A percentile compares a stretch with the other conserved stretches of the same genome.
phyloP scores from a whole-genome alignment of 1,284 basidiomycete species.

The Apiotrichum gamsii region DNA sequence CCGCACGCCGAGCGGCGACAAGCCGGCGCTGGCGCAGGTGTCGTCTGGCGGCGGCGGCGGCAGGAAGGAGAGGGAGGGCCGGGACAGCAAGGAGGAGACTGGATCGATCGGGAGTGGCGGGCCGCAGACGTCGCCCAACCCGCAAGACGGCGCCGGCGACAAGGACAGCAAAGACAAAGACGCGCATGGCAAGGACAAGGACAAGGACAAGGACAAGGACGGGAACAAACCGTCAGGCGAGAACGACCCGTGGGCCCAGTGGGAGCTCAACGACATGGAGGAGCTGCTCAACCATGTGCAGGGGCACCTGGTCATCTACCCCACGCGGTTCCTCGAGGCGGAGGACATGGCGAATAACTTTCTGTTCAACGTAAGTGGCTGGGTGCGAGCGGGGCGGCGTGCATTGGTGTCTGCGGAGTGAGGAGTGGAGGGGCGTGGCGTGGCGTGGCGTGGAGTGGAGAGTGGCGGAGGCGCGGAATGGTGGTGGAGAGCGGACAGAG shows the following conservation, averaged over 20 bases:
- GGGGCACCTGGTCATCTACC: slow-evolving; percentile 82
- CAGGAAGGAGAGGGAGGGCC: no score
- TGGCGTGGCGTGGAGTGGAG: neutral
- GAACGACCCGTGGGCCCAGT: slow-evolving; percentile 66
- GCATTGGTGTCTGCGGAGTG: no score
- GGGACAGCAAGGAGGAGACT: no score
- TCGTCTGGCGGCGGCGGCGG: no score
- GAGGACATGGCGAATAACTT: slow-evolving; percentile 83
- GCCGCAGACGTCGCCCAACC: no score
- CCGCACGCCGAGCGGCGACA: neutral
- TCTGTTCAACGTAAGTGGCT: slow-evolving; percentile 68
- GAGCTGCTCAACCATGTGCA: slow-evolving; percentile 63
- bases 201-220: slow-evolving; percentile 5
- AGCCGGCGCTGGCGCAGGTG: neutral
- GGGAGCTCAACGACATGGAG: slow-evolving; percentile 85
- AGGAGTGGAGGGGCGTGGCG: neutral
- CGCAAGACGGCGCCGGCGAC: neutral
- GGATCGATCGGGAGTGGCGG: slow-evolving; percentile 24
- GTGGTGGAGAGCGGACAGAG: no score
- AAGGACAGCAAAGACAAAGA: neutral
- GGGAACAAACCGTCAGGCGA: slow-evolving; percentile 49
- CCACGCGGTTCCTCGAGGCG: slow-evolving; percentile 74
- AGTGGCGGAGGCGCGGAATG: no score
- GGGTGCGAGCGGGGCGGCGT: neutral
- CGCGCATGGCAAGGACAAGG: neutral